Base-by-base conservation (phyloP, 2,329 filamentous ascomycete species). In the Trichophaea hybrida region DNA sequence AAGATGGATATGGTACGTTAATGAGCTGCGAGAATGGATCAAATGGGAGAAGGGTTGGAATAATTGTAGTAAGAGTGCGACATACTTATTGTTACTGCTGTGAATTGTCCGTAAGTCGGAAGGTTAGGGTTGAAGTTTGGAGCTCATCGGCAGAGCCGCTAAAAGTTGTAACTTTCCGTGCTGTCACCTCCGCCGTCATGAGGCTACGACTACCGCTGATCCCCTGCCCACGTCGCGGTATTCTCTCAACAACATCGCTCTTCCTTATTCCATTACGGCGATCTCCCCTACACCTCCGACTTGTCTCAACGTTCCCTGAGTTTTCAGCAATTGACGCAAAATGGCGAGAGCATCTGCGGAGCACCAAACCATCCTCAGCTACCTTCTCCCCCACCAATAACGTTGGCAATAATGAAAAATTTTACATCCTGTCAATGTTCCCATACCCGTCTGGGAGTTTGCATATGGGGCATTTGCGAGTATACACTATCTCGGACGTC, bases 401-500 rank as follows among this genome's bases (percentile, higher is more conserved):
- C 13, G 32, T 7, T 6, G 40, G 12, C 2, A 32, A 46, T 6
- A 61, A 61, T 12, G 15, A 46, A 7, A 65, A 64, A 37, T 68
- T 65, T 60, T 94, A 91, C 71, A 81, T 94, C 63, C 76, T 94
- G 57, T 84, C 89, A 65, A 95, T 95, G 89, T 94, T 94, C 70
- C 89, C 89, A 0, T 95, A 95, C 71, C 89, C 89, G 0, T 94
- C 89, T 0, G 89, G 89, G 34, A 83, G 82, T 34, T 78, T 95
- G 33, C 89, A 95, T 71, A 81, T 94, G 62, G 89, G 89, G 12
- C 89, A 95, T 71, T 75, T 94, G 43, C 83, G 89, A 51, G 88
- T 94, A 54, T 95, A 94, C 74, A 88, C 88, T 40, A 93, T 95
- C 65, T 88, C 88, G 62, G 89, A 95, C 74, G 85, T 90, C 7